Evolutionary conservation across 805 yeast species (phyloP).

Genomic region (Kodamaea laetipori): DNA sequence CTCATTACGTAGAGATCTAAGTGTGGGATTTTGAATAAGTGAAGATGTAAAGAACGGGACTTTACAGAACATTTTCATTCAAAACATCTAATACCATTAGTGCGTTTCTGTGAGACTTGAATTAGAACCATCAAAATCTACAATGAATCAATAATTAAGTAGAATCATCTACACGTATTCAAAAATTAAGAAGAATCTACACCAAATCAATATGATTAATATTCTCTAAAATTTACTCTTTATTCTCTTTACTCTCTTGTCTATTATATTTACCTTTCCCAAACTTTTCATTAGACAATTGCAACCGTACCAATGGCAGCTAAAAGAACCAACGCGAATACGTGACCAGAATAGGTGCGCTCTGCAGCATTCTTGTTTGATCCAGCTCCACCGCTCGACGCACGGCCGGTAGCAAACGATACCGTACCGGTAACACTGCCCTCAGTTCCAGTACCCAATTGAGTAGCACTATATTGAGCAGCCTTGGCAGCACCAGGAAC

Average conservation of each 20-base stretch:
- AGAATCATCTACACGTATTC: too few species aligned
- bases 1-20: too few species aligned
- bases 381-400: background rate
- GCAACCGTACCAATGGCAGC: background rate
- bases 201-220: too few species aligned
- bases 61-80: too few species aligned
- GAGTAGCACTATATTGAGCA: slow-evolving; percentile 45
- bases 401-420: background rate
- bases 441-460: slow-evolving; percentile 8
- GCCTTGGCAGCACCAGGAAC: slow-evolving; percentile 59
- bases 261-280: background rate
- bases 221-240: too few species aligned
- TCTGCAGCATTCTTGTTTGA: background rate
- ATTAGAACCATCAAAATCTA: too few species aligned
- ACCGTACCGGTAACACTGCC: slow-evolving; percentile 12
- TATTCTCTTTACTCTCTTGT: background rate
- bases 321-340: slow-evolving; percentile 1
- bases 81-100: too few species aligned
- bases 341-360: background rate
- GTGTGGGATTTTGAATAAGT: too few species aligned
- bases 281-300: background rate
- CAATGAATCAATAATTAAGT: too few species aligned
- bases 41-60: too few species aligned
- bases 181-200: too few species aligned
- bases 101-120: too few species aligned